Conservation (phyloP, 169 alveolate species). For the Plasmodium billcollinsi region DNA sequence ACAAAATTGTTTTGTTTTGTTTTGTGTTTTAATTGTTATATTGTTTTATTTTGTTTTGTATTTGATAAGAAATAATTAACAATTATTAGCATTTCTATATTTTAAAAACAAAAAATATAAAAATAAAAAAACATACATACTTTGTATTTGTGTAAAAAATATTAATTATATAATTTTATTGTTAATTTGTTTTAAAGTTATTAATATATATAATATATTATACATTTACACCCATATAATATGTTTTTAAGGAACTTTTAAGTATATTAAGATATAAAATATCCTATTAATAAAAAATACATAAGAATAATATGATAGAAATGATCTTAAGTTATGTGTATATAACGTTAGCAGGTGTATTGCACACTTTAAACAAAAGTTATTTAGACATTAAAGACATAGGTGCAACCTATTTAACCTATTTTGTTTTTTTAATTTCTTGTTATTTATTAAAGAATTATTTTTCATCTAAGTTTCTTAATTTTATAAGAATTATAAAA, state of each 20-base stretch:
- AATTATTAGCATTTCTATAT: too few relatives aligned
- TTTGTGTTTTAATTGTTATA: too few relatives aligned
- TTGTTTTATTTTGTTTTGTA: too few relatives aligned
- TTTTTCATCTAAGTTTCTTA: constrained; percentile 31
- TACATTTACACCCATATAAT: not conserved
- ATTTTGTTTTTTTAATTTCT: constrained; percentile 26
- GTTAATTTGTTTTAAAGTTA: not conserved
- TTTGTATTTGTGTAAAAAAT: too few relatives aligned
- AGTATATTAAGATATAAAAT: not conserved
- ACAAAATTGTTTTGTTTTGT: too few relatives aligned
- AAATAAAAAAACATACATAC: too few relatives aligned
- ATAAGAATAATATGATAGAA: too few relatives aligned
- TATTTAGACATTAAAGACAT: constrained; percentile 32
- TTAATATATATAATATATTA: not conserved
- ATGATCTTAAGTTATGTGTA: not conserved
- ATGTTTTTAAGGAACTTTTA: not conserved
- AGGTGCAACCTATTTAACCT: constrained; percentile 42
- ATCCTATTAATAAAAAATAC: too few relatives aligned
- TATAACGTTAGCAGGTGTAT: not conserved
- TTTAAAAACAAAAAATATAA: too few relatives aligned
- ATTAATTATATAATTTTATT: not conserved
- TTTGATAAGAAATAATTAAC: too few relatives aligned
- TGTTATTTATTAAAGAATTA: constrained; percentile 36
- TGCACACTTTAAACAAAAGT: constrained; percentile 11
- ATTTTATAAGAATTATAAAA: constrained; percentile 42